Conservation (phyloP, 2,329 filamentous ascomycete genomes). For the Pseudocercospora pini-densiflorae region DNA sequence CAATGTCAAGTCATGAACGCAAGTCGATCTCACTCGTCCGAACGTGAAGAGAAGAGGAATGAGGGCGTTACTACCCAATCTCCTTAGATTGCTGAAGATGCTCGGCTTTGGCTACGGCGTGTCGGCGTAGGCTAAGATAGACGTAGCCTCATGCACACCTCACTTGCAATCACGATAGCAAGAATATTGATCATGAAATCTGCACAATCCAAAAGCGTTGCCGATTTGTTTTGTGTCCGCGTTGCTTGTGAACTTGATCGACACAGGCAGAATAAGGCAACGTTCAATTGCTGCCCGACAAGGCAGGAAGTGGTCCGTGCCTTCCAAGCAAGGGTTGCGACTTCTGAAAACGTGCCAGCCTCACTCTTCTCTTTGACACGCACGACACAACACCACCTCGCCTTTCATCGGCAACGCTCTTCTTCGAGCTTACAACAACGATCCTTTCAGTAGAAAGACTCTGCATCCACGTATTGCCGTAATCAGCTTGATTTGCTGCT, state of each 20-base stretch:
- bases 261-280: neutral
- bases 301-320: neutral
- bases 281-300: neutral
- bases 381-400: neutral
- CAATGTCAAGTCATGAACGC: no score
- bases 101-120: neutral
- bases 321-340: neutral
- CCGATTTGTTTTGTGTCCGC: neutral
- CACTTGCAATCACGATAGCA: no score
- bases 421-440: neutral
- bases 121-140: neutral
- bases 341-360: constrained; percentile 1
- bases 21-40: no score
- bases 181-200: no score
- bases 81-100: neutral
- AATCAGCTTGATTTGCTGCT: no score
- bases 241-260: neutral
- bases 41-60: no score
- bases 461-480: neutral
- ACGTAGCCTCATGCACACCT: neutral
- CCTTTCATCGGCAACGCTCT: constrained; percentile 1
- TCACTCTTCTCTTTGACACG: constrained; percentile 1
- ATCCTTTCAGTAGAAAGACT: neutral
- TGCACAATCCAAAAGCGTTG: neutral
- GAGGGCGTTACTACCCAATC: no score